Evolutionary conservation across 176 grass and related monocot genomes (phyloP).

Genomic region (Cymbopogon citratus): DNA sequence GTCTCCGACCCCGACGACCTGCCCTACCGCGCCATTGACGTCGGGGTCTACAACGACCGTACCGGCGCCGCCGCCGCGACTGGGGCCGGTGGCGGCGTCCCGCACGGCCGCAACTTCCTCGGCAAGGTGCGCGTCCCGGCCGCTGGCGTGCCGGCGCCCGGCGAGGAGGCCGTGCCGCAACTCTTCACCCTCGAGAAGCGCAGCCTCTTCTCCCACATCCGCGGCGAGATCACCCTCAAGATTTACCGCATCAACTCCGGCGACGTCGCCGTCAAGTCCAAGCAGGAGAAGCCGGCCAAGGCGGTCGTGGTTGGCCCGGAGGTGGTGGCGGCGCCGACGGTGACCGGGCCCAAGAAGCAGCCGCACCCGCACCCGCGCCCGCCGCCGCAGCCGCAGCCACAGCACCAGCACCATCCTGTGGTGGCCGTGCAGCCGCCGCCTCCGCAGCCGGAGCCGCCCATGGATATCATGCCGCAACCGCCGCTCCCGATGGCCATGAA

Average conservation of each 20-base stretch:
- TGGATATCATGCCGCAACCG: constrained; percentile 21
- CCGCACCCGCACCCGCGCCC: neutral
- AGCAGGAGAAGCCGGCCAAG: constrained; percentile 30
- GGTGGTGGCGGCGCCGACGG: constrained; percentile 27
- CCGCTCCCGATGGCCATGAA: constrained; percentile 17
- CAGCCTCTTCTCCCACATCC: constrained; percentile 86
- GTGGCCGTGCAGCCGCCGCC: constrained; percentile 26
- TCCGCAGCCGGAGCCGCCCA: constrained; percentile 34
- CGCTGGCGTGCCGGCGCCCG: constrained; percentile 57
- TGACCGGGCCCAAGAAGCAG: constrained; percentile 35
- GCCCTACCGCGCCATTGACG: constrained; percentile 80
- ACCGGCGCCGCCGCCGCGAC: neutral
- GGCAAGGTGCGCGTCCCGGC: constrained; percentile 75
- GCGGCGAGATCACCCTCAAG: constrained; percentile 87
- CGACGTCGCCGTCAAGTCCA: constrained; percentile 7
- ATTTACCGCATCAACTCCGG: constrained; percentile 59
- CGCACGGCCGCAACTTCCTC: constrained; percentile 61
- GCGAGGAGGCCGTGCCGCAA: constrained; percentile 67
- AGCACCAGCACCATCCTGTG: constrained; percentile 17
- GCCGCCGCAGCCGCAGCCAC: neutral
- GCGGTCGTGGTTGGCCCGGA: constrained; percentile 33
- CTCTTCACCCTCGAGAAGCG: constrained; percentile 86
- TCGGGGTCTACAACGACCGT: constrained; percentile 78
- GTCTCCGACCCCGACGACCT: constrained; percentile 80
- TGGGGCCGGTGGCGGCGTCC: neutral